A percentile compares a stretch with the other conserved stretches of the same genome.
These are phyloP conservation scores for Ormosia emarginata DNA, from an alignment of 306 rosid species.

Conservation along the genomic window DNA sequence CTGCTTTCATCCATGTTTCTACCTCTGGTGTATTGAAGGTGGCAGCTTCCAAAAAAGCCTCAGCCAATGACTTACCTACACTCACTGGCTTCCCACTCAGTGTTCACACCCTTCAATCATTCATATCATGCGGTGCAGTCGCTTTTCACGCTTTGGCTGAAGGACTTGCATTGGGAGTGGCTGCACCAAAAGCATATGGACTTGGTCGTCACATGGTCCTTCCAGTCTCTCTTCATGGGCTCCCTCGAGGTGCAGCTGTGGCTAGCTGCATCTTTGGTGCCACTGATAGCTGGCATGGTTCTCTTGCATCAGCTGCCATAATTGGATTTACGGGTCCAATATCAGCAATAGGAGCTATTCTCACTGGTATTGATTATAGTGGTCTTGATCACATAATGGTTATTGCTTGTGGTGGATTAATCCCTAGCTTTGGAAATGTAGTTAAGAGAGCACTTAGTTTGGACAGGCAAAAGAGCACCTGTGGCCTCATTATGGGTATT, in stretches of 20 bases:
- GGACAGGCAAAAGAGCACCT: conserved; percentile 64
- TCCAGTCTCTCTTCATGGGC: conserved; percentile 95
- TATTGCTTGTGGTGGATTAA: conserved; percentile 85
- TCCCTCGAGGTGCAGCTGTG: conserved; percentile 97
- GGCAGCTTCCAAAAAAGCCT: conserved; percentile 54
- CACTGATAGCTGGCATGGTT: conserved; percentile 90
- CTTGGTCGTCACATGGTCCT: conserved; percentile 96
- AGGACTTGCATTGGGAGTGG: conserved; percentile 99
- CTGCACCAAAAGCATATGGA: conserved; percentile 97
- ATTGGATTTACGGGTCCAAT: conserved; percentile 87
- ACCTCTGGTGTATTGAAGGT: conserved; percentile 61
- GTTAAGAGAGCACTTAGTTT: conserved; percentile 66
- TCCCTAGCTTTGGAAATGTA: conserved; percentile 72
- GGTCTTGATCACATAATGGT: conserved; percentile 95
- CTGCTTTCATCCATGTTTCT: conserved; percentile 55
- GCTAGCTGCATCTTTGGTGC: conserved; percentile 97
- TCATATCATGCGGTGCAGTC: conserved; percentile 84
- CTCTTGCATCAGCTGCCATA: conserved; percentile 86
- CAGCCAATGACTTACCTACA: conserved; percentile 51
- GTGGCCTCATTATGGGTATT: conserved; percentile 68
- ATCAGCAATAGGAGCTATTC: conserved; percentile 95
- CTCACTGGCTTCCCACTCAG: conserved; percentile 56
- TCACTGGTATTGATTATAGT: conserved; percentile 86
- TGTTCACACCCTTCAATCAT: conserved; percentile 89
- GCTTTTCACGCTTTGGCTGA: conserved; percentile 93